Evolutionary conservation across 2,329 filamentous ascomycete genomes (phyloP).

Genomic region (Stagonosporopsis chrysanthemi): DNA sequence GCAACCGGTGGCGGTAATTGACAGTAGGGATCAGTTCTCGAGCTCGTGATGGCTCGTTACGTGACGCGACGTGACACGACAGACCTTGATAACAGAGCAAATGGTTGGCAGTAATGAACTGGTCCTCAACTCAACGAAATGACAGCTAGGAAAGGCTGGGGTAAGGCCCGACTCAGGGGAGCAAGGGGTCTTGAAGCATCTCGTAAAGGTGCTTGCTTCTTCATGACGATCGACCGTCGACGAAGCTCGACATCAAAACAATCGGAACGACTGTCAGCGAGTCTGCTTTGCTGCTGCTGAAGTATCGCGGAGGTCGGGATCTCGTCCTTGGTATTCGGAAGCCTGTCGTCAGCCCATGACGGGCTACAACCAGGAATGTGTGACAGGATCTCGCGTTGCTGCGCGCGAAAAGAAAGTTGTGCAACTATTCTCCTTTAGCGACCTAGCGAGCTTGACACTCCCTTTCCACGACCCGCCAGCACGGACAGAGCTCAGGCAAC

Average conservation of each 20-base stretch:
- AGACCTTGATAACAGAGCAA: slow-evolving; percentile 24
- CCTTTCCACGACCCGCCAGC: neutral
- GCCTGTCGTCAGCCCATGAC: slow-evolving; percentile 12
- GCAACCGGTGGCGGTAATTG: slow-evolving; percentile 29
- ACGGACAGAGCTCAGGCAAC: neutral
- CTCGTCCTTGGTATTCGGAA: slow-evolving; percentile 9
- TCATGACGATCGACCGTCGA: neutral
- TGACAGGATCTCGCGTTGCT: slow-evolving; percentile 17
- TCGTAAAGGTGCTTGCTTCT: neutral
- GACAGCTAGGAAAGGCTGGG: slow-evolving; percentile 11
- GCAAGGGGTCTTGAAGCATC: slow-evolving; percentile 9
- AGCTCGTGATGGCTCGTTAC: slow-evolving; percentile 27
- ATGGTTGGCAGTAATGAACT: slow-evolving; percentile 17
- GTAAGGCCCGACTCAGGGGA: slow-evolving; percentile 11
- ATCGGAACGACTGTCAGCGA: neutral
- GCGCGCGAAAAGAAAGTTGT: slow-evolving; percentile 15
- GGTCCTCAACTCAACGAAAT: slow-evolving; percentile 17
- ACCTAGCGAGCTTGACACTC: slow-evolving; percentile 8
- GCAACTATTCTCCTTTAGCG: slow-evolving; percentile 15
- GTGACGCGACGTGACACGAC: slow-evolving; percentile 33
- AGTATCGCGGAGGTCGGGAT: slow-evolving; percentile 7
- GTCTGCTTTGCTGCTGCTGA: neutral
- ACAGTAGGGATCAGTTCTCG: slow-evolving; percentile 27
- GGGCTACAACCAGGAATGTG: slow-evolving; percentile 16
- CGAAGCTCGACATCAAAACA: neutral